These are phyloP conservation scores for Stenogyne calaminthoides DNA, from an alignment of 305 asterid species.

Conservation along the genomic window DNA sequence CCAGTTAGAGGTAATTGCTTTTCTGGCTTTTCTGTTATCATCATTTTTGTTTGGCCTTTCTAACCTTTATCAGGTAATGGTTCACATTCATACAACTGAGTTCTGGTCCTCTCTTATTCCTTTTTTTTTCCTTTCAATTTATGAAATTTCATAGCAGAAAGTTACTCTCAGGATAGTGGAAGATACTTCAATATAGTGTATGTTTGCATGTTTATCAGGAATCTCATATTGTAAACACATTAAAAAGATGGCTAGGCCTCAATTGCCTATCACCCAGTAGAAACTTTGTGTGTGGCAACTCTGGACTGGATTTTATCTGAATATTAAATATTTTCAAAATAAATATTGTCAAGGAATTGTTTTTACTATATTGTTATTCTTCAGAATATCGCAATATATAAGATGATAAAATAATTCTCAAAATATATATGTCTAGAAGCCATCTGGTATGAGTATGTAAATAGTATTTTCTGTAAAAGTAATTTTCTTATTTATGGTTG, in stretches of 20 bases:
- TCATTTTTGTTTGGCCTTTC: slow-evolving; percentile 1
- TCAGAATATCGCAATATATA: no score
- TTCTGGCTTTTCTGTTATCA: slow-evolving; percentile 5
- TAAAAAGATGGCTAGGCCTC: no score
- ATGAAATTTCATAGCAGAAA: not conserved
- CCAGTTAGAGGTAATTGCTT: slow-evolving; percentile 32
- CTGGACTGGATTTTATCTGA: no score
- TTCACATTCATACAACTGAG: slow-evolving; percentile 14
- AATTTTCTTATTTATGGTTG: not conserved
- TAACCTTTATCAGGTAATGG: not conserved
- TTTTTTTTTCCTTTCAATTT: not conserved
- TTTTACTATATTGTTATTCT: no score
- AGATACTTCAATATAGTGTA: not conserved
- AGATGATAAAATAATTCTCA: no score
- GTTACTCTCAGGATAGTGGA: not conserved
- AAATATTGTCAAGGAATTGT: no score
- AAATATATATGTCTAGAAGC: not conserved
- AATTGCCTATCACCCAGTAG: no score
- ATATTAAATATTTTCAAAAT: no score
- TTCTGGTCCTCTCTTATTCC: slow-evolving; percentile 18
- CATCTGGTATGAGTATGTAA: not conserved
- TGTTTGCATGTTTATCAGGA: no score
- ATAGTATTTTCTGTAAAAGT: not conserved
- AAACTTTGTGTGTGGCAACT: no score
- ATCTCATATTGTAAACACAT: no score